Base-by-base conservation (phyloP, 73 alveolate species). In the Halteria grandinella region DNA sequence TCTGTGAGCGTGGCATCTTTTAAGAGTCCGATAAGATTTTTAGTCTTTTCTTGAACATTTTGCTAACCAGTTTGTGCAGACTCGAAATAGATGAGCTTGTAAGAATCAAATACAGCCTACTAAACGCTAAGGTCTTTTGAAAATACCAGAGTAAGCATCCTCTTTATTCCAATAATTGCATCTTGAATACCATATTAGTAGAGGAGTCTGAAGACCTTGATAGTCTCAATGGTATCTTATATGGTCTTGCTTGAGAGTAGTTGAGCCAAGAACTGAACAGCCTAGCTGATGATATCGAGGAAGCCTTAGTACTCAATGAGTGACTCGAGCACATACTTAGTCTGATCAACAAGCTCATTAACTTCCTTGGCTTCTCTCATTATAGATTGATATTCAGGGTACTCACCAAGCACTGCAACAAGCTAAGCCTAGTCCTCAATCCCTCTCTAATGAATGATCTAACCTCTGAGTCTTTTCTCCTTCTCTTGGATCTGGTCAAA, bases 191-290 rank as follows among this genome's bases (percentile, higher is more conserved):
- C 88, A 58, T 57, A 77, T 21, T 62, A 40, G 50, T 82, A 75
- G n/a, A 91, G 90, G 29, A 79, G 55, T 21, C 63, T 45, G 37
- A 93, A 79, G 55, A 79, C 52, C 52, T 87, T 93, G 11, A 93
- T 83, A 25, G 97, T 59, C 66, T 91, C 98, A 12, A 51, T 71
- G 47, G 92, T 89, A 81, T 93, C 98, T 0, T 78, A 29, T n/a
- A 37, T 75, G 25, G 89, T 93, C 69, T 89, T 86, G 23, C 93
- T 74, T 48, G 89, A 81, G 33, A 93, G 76, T 50, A 93, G 69
- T 76, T 60, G 80, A 33, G 79, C 89, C 12, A 93, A 79, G 29
- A 77, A 71, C 8, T 86, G 86, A 1, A 79, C 83, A 17, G 91
- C 81, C 23, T 85, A 37, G 41, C 86, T 91, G 18, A 93, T 48